A percentile compares a stretch with the other conserved stretches of the same genome.
phyloP scores from a whole-genome alignment of 768 basidiomycete species.

The Agrocybe praecox region DNA sequence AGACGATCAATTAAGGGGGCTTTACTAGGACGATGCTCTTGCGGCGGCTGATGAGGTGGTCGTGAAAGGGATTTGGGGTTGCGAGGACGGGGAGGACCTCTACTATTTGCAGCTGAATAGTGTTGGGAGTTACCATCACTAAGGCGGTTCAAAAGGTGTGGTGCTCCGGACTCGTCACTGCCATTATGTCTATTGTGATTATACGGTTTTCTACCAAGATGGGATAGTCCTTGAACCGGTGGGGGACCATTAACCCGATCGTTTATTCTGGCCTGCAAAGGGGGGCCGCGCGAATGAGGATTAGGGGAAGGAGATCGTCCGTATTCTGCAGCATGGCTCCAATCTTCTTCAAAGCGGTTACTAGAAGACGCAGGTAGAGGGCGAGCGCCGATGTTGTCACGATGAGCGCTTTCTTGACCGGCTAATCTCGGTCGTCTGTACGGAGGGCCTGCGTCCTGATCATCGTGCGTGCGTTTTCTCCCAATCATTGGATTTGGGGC shows the following conservation, averaged over 20 bases:
- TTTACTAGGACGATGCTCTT: background rate
- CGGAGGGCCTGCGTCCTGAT: constrained; percentile 18
- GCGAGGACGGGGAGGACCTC: background rate
- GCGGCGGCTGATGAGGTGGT: background rate
- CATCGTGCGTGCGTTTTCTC: constrained; percentile 20
- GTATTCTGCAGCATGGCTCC: constrained; percentile 20
- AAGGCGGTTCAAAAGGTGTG: constrained; percentile 17
- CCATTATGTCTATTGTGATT: background rate
- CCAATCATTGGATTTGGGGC: background rate
- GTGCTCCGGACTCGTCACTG: constrained; percentile 4
- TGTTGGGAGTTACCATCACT: constrained; percentile 2
- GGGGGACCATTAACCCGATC: background rate
- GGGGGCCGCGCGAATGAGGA: constrained; percentile 8
- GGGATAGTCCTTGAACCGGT: background rate
- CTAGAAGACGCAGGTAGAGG: background rate
- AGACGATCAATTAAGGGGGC: constrained; percentile 18
- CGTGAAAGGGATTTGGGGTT: background rate
- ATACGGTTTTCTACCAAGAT: background rate
- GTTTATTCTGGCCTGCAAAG: background rate
- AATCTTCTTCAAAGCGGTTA: constrained; percentile 11
- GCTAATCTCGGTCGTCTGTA: constrained; percentile 13
- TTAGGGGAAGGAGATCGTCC: constrained; percentile 25
- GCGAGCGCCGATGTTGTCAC: background rate
- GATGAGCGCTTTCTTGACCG: background rate
- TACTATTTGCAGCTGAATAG: background rate